Conservation (phyloP, 2,329 filamentous ascomycete genomes). For the Ceratocystis alfenasii region DNA sequence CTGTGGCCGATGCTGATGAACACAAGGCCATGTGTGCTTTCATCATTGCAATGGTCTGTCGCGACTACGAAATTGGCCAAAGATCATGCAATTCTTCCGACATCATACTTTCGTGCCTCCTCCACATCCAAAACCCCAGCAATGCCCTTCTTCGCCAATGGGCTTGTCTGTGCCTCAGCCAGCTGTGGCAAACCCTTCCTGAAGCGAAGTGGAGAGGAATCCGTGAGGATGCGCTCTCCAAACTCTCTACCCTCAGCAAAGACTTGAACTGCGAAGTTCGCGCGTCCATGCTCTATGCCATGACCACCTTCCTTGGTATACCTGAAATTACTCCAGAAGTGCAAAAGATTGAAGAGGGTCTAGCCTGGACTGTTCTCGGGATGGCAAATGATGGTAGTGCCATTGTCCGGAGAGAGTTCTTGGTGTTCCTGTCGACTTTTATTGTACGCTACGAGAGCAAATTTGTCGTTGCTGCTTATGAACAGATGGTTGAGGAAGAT, state of each 20-base stretch:
- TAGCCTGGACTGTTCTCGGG: constrained; percentile 77
- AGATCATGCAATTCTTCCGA: constrained; percentile 83
- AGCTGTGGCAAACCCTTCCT: constrained; percentile 81
- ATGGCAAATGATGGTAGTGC: constrained; percentile 92
- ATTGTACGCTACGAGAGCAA: constrained; percentile 83
- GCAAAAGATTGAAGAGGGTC: constrained; percentile 76
- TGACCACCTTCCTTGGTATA: constrained; percentile 89
- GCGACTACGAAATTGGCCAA: constrained; percentile 82
- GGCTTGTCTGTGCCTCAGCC: constrained; percentile 89
- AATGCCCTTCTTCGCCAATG: constrained; percentile 86
- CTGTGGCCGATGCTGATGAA: constrained; percentile 78
- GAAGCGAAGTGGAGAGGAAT: constrained; percentile 97
- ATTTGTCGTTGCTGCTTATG: constrained; percentile 81
- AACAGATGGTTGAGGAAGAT: constrained; percentile 76
- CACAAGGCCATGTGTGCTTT: constrained; percentile 99
- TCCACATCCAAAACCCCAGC: constrained; percentile 71
- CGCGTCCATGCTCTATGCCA: constrained; percentile 81
- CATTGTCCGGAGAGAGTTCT: constrained; percentile 81
- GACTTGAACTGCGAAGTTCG: constrained; percentile 87
- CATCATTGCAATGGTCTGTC: constrained; percentile 94
- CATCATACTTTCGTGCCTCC: constrained; percentile 76
- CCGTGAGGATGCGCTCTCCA: constrained; percentile 68
- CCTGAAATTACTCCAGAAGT: constrained; percentile 86
- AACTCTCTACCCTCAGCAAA: constrained; percentile 66
- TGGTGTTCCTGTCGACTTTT: constrained; percentile 89